These are phyloP conservation scores for Aspergillus fumigatiaffinis DNA, from an alignment of 2,329 filamentous ascomycete species.

Conservation along the genomic window DNA sequence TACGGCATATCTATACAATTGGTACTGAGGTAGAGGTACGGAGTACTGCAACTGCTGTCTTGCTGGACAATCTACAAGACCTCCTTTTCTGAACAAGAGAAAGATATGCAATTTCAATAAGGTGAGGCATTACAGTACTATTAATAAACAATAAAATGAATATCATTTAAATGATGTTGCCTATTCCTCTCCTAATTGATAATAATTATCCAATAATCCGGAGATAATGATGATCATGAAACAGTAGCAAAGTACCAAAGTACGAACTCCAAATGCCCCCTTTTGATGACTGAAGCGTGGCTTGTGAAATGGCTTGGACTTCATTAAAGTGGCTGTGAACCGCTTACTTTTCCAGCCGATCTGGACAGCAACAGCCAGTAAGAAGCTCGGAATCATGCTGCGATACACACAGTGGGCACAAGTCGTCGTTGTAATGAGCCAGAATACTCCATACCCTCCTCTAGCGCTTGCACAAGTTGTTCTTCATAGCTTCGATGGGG, in stretches of 20 bases:
- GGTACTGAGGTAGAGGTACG: neutral
- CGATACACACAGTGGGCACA: neutral
- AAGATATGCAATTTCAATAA: neutral
- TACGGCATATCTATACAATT: neutral
- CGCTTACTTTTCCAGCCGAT: neutral
- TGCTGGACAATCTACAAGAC: neutral
- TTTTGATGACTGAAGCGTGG: neutral
- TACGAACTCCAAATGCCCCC: no score
- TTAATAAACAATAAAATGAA: neutral
- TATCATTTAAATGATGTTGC: neutral
- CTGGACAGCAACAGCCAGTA: neutral
- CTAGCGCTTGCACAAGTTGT: conserved; percentile 7
- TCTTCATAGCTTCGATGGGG: conserved; percentile 14
- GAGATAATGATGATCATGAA: neutral
- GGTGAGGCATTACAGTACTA: neutral
- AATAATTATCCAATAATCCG: neutral
- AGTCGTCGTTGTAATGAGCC: neutral
- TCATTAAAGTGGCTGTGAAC: neutral
- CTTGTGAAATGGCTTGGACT: neutral
- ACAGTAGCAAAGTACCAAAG: neutral
- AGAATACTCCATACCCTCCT: neutral
- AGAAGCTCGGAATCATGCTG: neutral
- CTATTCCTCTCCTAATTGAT: neutral
- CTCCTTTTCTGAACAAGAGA: neutral
- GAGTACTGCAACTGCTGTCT: neutral